These are phyloP conservation scores for Protomyces gravidus DNA, from an alignment of 1,139 yeast species.

Conservation along the genomic window DNA sequence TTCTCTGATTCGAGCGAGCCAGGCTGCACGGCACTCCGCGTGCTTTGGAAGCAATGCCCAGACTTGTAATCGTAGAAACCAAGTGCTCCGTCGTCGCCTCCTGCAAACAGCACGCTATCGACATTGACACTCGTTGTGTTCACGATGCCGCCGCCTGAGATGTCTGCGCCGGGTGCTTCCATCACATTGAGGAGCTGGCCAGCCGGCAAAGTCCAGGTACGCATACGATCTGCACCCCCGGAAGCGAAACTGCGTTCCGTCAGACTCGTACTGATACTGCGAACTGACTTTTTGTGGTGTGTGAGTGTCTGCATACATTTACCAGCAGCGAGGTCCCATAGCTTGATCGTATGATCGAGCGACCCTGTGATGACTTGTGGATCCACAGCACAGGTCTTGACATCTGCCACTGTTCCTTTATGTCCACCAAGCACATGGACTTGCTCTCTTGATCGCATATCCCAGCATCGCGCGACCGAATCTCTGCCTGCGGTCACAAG, in stretches of 20 bases:
- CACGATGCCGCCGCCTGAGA: conserved; percentile 48
- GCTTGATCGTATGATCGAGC: conserved; percentile 74
- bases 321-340: conserved; percentile 82
- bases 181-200: conserved; percentile 64
- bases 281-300: conserved; percentile 76
- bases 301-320: conserved; percentile 60
- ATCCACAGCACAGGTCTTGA: conserved; percentile 63
- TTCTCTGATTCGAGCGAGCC: conserved; percentile 66
- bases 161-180: conserved; percentile 38
- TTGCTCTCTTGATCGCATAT: conserved; percentile 71
- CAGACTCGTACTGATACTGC: conserved; percentile 69
- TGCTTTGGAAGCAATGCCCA: conserved; percentile 59
- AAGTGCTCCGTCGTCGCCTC: conserved; percentile 77
- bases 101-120: conserved; percentile 69
- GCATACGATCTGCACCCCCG: conserved; percentile 72
- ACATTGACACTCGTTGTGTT: conserved; percentile 66
- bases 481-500: conserved; percentile 91
- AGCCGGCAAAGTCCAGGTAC: conserved; percentile 78
- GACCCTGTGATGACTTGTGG: conserved; percentile 85
- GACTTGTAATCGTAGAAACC: conserved; percentile 72
- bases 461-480: conserved; percentile 86
- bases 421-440: conserved; percentile 82
- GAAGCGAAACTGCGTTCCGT: conserved; percentile 71
- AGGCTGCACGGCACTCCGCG: conserved; percentile 55
- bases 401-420: conserved; percentile 64